Conservation (phyloP, 768 basidiomycete genomes). For the Podaxis sp. region DNA sequence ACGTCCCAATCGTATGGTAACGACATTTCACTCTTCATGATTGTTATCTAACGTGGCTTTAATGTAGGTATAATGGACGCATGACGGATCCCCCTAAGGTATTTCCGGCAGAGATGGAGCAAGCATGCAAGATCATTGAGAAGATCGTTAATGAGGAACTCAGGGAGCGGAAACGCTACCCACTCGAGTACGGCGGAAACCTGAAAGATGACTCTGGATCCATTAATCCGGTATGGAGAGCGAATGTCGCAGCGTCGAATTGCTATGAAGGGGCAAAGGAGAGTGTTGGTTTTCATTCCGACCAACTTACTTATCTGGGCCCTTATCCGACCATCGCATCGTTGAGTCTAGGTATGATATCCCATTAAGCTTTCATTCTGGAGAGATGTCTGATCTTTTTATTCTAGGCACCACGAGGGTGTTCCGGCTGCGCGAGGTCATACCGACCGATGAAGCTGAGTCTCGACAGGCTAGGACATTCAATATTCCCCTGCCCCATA, state of each 20-base stretch:
- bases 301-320: conserved; percentile 78
- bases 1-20: neutral
- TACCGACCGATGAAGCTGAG: conserved; percentile 59
- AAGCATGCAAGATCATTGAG: conserved; percentile 72
- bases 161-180: conserved; percentile 54
- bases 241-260: conserved; percentile 85
- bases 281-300: conserved; percentile 80
- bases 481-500: conserved; percentile 74
- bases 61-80: conserved; percentile 76
- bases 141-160: conserved; percentile 70
- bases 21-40: neutral
- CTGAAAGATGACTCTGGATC: conserved; percentile 12
- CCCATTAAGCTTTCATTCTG: neutral
- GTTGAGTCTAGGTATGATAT: conserved; percentile 64
- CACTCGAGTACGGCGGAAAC: conserved; percentile 60
- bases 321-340: conserved; percentile 87
- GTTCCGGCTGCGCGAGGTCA: conserved; percentile 76
- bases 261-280: conserved; percentile 83
- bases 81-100: conserved; percentile 48
- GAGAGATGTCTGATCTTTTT: conserved; percentile 5
- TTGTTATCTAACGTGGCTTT: neutral
- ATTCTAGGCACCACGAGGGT: conserved; percentile 58
- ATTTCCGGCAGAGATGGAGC: conserved; percentile 74
- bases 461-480: conserved; percentile 66
- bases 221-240: conserved; percentile 50